Conservation (phyloP, 2,329 filamentous ascomycete genomes). For the Aspergillus ruber region DNA sequence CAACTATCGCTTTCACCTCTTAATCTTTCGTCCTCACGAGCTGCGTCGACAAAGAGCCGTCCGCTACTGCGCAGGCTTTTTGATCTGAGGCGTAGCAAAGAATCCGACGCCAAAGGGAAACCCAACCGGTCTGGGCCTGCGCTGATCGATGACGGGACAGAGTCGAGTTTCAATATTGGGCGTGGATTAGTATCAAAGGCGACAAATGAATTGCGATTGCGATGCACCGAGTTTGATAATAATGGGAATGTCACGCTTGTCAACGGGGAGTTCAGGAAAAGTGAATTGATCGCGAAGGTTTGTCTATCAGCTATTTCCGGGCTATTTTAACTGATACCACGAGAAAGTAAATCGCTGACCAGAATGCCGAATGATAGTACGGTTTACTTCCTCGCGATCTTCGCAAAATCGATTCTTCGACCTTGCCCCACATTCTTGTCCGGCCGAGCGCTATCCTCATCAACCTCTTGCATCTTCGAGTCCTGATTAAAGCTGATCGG, state of each 20-base stretch:
- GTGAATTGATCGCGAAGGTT: slow-evolving; percentile 90
- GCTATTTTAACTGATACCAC: not conserved
- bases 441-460: slow-evolving; percentile 89
- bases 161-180: slow-evolving; percentile 60
- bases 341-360: too few species aligned
- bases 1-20: slow-evolving; percentile 4
- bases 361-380: slow-evolving; percentile 52
- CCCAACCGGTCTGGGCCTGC: slow-evolving; percentile 50
- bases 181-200: slow-evolving; percentile 68
- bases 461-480: slow-evolving; percentile 91
- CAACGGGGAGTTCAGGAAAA: slow-evolving; percentile 96
- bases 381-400: slow-evolving; percentile 88
- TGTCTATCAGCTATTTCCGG: slow-evolving; percentile 12
- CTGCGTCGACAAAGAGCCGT: slow-evolving; percentile 25
- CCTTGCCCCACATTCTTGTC: slow-evolving; percentile 89
- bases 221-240: slow-evolving; percentile 93
- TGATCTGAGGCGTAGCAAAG: slow-evolving; percentile 27
- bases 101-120: slow-evolving; percentile 29
- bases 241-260: slow-evolving; percentile 86
- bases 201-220: slow-evolving; percentile 73
- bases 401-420: slow-evolving; percentile 94
- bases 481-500: slow-evolving; percentile 89
- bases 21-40: slow-evolving; percentile 16
- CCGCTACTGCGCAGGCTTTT: slow-evolving; percentile 33
- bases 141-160: slow-evolving; percentile 54